phyloP scores from a whole-genome alignment of 495 filamentous ascomycete species.

The Aspergillus taichungensis region DNA sequence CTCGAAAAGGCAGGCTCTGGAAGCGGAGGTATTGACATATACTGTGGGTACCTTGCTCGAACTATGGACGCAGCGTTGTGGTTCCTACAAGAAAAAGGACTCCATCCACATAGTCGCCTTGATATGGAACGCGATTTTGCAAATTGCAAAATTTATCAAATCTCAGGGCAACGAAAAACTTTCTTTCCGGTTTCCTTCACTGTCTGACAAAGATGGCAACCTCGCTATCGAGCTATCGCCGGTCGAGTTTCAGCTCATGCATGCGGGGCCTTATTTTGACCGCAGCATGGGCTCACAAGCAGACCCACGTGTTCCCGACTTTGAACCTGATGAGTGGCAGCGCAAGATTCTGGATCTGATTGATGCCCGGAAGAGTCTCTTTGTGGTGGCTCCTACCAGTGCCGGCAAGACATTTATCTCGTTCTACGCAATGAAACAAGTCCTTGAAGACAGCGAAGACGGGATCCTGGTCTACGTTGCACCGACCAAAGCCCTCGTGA shows the following conservation, averaged over 20 bases:
- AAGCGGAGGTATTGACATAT: conserved; percentile 38
- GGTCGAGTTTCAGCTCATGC: conserved; percentile 52
- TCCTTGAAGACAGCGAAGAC: conserved; percentile 56
- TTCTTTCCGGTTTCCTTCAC: conserved; percentile 26
- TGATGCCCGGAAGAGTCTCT: conserved; percentile 56
- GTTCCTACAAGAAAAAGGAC: background rate
- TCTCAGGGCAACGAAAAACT: conserved; percentile 9
- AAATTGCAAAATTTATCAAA: conserved; percentile 8
- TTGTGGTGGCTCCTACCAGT: conserved; percentile 71
- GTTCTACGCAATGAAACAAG: conserved; percentile 75
- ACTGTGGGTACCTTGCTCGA: conserved; percentile 32
- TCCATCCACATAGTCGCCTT: conserved; percentile 5
- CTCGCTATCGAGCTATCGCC: conserved; percentile 18
- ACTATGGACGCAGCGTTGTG: conserved; percentile 7
- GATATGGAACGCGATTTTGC: conserved; percentile 12
- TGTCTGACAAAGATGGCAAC: conserved; percentile 4
- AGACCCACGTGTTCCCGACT: conserved; percentile 54
- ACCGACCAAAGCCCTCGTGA: conserved; percentile 74
- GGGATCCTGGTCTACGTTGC: conserved; percentile 69
- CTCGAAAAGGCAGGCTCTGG: conserved; percentile 13
- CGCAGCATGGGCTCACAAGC: conserved; percentile 57
- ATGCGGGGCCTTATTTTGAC: conserved; percentile 68
- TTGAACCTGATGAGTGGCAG: conserved; percentile 72
- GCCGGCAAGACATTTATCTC: conserved; percentile 56
- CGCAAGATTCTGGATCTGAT: conserved; percentile 63